Evolutionary conservation across 75 land plant genomes (phyloP).

Genomic region (Ceratopteris richardii): DNA sequence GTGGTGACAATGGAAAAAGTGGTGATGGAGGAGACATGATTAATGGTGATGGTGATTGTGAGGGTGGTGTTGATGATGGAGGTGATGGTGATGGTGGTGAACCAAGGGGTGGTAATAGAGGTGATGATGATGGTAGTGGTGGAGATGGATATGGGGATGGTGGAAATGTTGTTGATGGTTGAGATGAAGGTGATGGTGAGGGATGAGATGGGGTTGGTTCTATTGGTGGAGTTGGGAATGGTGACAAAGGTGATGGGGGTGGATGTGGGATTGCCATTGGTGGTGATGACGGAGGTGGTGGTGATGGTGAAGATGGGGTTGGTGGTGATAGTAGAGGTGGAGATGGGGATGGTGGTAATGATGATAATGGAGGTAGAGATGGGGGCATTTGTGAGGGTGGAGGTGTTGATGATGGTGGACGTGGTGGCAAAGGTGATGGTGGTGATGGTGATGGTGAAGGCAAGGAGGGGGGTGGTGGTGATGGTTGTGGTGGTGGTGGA

Average conservation of each 20-base stretch:
- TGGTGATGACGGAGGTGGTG: neutral
- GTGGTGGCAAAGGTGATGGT: neutral
- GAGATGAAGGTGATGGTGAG: neutral
- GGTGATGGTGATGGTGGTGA: neutral
- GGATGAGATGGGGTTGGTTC: neutral
- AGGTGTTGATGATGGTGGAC: neutral
- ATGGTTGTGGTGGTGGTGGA: neutral
- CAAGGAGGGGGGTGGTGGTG: neutral
- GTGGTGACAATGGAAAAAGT: too few species aligned
- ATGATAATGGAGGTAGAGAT: neutral
- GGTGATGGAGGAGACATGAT: too few species aligned
- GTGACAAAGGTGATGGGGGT: neutral
- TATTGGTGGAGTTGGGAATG: neutral
- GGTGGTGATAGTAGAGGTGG: neutral
- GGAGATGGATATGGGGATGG: neutral
- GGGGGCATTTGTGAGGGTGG: neutral
- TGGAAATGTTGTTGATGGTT: neutral
- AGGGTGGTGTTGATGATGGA: neutral
- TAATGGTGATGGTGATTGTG: neutral
- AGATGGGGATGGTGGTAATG: neutral
- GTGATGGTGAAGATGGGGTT: neutral
- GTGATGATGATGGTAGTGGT: neutral
- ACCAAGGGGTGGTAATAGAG: neutral
- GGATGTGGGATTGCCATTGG: neutral
- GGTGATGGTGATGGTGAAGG: neutral